Evolutionary conservation across 2,329 filamentous ascomycete species (phyloP).

Genomic region (Dactylellina haptotyla): DNA sequence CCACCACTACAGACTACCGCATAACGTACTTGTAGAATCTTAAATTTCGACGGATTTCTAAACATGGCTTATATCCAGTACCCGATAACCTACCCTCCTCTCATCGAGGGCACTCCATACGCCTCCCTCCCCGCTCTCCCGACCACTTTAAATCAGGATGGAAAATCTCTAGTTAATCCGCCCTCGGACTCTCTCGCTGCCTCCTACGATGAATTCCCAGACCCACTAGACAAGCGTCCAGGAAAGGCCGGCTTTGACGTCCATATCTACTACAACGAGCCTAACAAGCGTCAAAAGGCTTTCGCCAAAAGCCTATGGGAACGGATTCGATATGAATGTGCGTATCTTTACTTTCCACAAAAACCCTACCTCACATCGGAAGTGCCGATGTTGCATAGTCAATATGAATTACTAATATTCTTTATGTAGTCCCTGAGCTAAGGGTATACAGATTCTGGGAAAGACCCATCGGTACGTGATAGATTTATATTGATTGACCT

Average conservation of each 20-base stretch:
- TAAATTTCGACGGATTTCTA: too few relatives aligned
- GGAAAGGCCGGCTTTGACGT: slow-evolving; percentile 80
- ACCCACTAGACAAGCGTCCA: slow-evolving; percentile 73
- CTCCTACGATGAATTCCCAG: slow-evolving; percentile 75
- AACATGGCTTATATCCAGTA: slow-evolving; percentile 32
- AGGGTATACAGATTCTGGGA: slow-evolving; percentile 84
- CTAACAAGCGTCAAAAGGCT: slow-evolving; percentile 54
- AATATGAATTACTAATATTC: neutral
- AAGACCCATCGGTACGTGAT: slow-evolving; percentile 73
- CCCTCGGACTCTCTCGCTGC: slow-evolving; percentile 70
- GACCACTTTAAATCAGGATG: slow-evolving; percentile 69
- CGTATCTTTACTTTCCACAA: slow-evolving; percentile 1
- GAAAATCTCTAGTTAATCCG: slow-evolving; percentile 79
- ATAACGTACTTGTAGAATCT: too few relatives aligned
- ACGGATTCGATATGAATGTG: slow-evolving; percentile 38
- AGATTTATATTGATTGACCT: too few relatives aligned
- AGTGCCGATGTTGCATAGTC: neutral
- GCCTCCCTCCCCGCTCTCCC: slow-evolving; percentile 69
- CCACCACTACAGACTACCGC: neutral
- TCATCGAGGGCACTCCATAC: slow-evolving; percentile 66
- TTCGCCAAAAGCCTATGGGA: slow-evolving; percentile 43
- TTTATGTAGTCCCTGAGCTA: slow-evolving; percentile 77
- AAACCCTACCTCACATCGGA: too few relatives aligned
- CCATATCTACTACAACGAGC: slow-evolving; percentile 82
- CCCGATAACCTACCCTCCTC: slow-evolving; percentile 65